Base-by-base conservation (phyloP, 75 land plant genomes). In the Chamaecyparis obtusa region DNA sequence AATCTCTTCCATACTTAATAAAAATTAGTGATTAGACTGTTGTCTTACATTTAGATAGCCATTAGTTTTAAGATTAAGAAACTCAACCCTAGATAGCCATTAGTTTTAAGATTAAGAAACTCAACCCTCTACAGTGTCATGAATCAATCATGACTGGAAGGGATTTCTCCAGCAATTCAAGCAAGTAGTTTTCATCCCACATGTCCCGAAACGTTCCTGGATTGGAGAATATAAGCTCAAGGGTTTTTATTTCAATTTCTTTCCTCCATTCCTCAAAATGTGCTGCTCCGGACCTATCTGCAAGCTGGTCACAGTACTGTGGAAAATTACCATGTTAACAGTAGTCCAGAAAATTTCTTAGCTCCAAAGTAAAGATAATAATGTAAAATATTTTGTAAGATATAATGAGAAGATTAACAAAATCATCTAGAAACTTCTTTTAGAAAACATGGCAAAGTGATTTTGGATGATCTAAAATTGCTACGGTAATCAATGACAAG, bases 241-340 rank as follows among this genome's bases (percentile, higher is more conserved):
- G 11, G 36, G 10, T 33, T 72, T 21, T 3, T 24, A 0, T 72
- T 72, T 2, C 76, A 72, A 72, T 72, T 72, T 9, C 36, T 32
- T 72, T 72, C 76, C 76, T 72, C 76, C 76, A 72, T 72, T 72
- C 76, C 76, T 72, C 76, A 10, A 72, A 30, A 72, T 11, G 76
- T 10, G 36, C 36, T 30, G 36, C 36, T 5, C 76, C 76, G 10
- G 76, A 32, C 3, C 36, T 36, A 24, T 72, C 76, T 72, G 76
- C 76, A 72, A 72, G 76, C 76, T 72, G 76, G 36, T 72, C 76
- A 33, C 32, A 72, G 36, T 72, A 33, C 76, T 72, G 76, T 33
- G 10, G 36, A 72, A 72, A 72, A 72, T 30, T 72, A 33, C 36
- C 27, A 72, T 72, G 75, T 71, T 71, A 30, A 71, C 30, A 32